Conservation (phyloP, 768 basidiomycete genomes). For the Pleurotus platypus region DNA sequence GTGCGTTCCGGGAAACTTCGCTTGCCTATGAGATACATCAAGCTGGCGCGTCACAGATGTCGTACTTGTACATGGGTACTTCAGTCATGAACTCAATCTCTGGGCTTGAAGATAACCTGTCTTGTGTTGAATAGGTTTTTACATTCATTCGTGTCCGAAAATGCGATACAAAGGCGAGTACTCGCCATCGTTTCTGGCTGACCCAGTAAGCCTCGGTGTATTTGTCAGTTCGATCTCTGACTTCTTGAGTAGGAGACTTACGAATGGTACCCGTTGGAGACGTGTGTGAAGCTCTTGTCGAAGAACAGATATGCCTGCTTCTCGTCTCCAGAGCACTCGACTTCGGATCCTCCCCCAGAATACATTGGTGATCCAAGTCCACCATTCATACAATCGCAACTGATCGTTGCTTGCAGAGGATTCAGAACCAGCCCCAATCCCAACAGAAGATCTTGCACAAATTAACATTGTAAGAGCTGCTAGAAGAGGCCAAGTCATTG, state of each 20-base stretch:
- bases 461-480: slow-evolving; percentile 16
- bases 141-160: slow-evolving; percentile 88
- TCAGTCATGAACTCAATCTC: slow-evolving; percentile 12
- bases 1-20: slow-evolving; percentile 77
- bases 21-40: slow-evolving; percentile 73
- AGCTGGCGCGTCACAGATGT: slow-evolving; percentile 62
- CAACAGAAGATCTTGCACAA: slow-evolving; percentile 7
- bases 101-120: not conserved
- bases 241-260: slow-evolving; percentile 58
- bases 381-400: not conserved
- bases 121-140: slow-evolving; percentile 64
- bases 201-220: slow-evolving; percentile 56
- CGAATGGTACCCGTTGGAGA: slow-evolving; percentile 67
- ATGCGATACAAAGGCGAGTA: slow-evolving; percentile 98
- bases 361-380: not conserved
- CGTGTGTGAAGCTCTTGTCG: slow-evolving; percentile 60
- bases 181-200: slow-evolving; percentile 78
- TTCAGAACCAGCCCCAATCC: not conserved
- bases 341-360: slow-evolving; percentile 22
- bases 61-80: slow-evolving; percentile 83
- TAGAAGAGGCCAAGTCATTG: slow-evolving; percentile 7
- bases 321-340: slow-evolving; percentile 57
- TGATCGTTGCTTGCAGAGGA: not conserved
- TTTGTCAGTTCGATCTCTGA: not conserved
- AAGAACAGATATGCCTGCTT: slow-evolving; percentile 67